Base-by-base conservation (phyloP, 1,284 basidiomycete genomes). In the Ganoderma boninense region DNA sequence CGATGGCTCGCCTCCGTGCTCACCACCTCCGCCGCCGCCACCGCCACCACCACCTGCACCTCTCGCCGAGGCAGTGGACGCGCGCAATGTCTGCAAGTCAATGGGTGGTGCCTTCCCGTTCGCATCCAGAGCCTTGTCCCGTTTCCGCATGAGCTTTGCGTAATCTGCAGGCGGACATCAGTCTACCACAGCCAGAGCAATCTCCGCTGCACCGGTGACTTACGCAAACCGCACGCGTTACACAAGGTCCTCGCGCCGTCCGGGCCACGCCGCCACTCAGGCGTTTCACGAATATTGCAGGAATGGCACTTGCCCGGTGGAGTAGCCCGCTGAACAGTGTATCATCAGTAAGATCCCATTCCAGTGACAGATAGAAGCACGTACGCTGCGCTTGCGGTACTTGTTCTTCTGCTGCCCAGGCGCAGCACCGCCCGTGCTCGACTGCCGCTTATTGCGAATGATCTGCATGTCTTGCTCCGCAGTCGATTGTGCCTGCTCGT, bases 231-330 rank as follows among this genome's bases (percentile, higher is more conserved):
- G 80, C 93, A 95, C 60, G 93, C 93, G 78, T 95, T 95, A 78
- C 92, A 95, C 77, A 95, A 79, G 10, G 93, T 95, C 75, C 92
- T 82, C 23, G 93, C 92, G 7, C 92, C 92, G 77, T 94, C 93
- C 5, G 92, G 92, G 26, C 92, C 92, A 43, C 93, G 87, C 65
- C 92, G 81, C 92, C 92, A 95, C 79, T 95, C 92, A n/a, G 92
- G 92, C 4, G 92, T 95, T 79, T 95, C 93, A 69, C 90, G 86
- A 68, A 93, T 94, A 80, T 93, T 92, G 79, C 93, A 95, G 38
- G 93, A 93, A 80, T 94, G 92, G 76, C 93, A 95, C 78, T 93
- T 92, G 11, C 92, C 92, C 14, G 93, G 93, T 29, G 93, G 93
- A 52, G 90, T 92, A 62, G 92, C 92, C 71, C 93, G 89, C 93